Conservation (phyloP, 495 filamentous ascomycete species). For the Penicillium atrosanguineum region DNA sequence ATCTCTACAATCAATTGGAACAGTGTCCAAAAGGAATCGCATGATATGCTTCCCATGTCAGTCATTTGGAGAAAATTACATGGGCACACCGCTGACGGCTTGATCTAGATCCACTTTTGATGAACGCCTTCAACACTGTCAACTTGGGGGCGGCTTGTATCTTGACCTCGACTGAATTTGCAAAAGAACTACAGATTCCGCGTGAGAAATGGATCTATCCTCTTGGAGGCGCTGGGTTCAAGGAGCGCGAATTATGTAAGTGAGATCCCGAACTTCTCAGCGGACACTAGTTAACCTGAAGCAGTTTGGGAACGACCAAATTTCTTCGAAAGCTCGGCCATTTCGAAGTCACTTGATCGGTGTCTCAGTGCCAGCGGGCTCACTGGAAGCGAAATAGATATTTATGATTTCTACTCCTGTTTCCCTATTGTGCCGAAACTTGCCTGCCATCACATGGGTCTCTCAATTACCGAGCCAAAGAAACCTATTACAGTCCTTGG, state of each 20-base stretch:
- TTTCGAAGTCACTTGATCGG: slow-evolving; percentile 50
- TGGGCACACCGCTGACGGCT: background rate
- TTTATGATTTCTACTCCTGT: slow-evolving; percentile 58
- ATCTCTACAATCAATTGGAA: slow-evolving; percentile 37
- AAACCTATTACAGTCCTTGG: slow-evolving; percentile 54
- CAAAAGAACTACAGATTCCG: slow-evolving; percentile 47
- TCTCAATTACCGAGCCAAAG: slow-evolving; percentile 36
- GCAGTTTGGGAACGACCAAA: slow-evolving; percentile 55
- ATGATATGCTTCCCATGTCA: slow-evolving; percentile 55
- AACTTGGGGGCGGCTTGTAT: slow-evolving; percentile 54
- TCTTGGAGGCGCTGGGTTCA: slow-evolving; percentile 51
- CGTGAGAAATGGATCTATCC: slow-evolving; percentile 54
- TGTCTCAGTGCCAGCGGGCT: slow-evolving; percentile 35
- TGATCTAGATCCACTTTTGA: slow-evolving; percentile 51
- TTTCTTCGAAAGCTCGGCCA: slow-evolving; percentile 45
- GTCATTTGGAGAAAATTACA: background rate
- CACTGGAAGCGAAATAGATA: slow-evolving; percentile 42
- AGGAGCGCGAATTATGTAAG: slow-evolving; percentile 47
- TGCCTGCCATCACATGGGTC: slow-evolving; percentile 49
- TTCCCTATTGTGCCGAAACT: slow-evolving; percentile 61
- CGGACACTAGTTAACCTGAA: background rate
- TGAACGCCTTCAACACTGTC: slow-evolving; percentile 61
- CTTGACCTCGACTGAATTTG: slow-evolving; percentile 48
- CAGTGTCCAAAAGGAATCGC: slow-evolving; percentile 46
- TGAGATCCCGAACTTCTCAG: background rate